Evolutionary conservation across 2,329 filamentous ascomycete species (phyloP).

Genomic region (Phaeoacremonium minimum): DNA sequence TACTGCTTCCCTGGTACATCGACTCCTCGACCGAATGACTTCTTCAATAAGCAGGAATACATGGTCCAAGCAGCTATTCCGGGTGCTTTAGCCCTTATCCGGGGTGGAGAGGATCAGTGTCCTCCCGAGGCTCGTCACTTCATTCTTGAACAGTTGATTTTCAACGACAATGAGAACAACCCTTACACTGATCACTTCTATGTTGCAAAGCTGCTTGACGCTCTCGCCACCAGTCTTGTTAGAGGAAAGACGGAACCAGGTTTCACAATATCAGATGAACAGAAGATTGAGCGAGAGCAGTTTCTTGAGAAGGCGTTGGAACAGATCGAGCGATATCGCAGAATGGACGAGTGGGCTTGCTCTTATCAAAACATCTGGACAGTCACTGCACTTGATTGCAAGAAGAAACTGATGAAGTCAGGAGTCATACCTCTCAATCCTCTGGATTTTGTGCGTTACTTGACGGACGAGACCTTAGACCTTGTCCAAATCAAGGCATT

Average conservation of each 20-base stretch:
- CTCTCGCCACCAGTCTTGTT: constrained; percentile 55
- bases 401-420: constrained; percentile 59
- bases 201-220: constrained; percentile 71
- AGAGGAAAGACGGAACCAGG: constrained; percentile 32
- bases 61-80: constrained; percentile 81
- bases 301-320: constrained; percentile 52
- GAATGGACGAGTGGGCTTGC: constrained; percentile 65
- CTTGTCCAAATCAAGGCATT: constrained; percentile 63
- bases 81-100: constrained; percentile 72
- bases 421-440: constrained; percentile 51
- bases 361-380: constrained; percentile 68
- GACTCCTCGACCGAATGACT: constrained; percentile 87
- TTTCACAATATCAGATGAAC: constrained; percentile 20
- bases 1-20: constrained; percentile 77
- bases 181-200: constrained; percentile 86
- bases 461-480: constrained; percentile 60
- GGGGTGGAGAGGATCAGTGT: constrained; percentile 70
- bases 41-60: constrained; percentile 81
- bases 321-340: constrained; percentile 62
- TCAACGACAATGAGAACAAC: constrained; percentile 94
- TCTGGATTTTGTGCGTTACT: constrained; percentile 57
- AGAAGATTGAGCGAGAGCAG: constrained; percentile 35
- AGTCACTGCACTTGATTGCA: constrained; percentile 56
- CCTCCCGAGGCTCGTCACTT: constrained; percentile 77
- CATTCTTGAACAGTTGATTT: constrained; percentile 81